phyloP scores from a whole-genome alignment of 106 monocot genomes.

The Acorus gramineus region DNA sequence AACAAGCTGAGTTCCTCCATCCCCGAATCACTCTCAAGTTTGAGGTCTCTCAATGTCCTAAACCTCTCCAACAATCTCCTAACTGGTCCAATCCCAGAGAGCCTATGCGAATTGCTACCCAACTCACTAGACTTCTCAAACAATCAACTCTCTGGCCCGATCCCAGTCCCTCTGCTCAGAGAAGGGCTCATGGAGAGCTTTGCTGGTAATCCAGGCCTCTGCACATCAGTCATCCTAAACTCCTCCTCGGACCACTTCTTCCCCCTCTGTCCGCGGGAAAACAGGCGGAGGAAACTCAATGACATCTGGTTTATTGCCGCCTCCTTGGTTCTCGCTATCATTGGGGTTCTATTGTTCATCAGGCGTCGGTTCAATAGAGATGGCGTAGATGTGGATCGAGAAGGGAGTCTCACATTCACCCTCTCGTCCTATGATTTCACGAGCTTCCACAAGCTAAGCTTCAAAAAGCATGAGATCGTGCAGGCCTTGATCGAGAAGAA shows the following conservation, averaged over 20 bases:
- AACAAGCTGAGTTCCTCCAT: constrained; percentile 64
- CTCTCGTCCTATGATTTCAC: constrained; percentile 72
- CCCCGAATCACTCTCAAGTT: constrained; percentile 50
- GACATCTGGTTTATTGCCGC: constrained; percentile 47
- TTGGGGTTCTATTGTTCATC: constrained; percentile 31
- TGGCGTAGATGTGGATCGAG: constrained; percentile 24
- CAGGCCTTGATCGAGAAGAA: constrained; percentile 83
- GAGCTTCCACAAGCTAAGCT: constrained; percentile 84
- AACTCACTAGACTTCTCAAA: constrained; percentile 90
- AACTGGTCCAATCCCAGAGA: constrained; percentile 71
- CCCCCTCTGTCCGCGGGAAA: constrained; percentile 39
- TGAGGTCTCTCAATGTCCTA: constrained; percentile 77
- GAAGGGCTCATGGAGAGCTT: constrained; percentile 74
- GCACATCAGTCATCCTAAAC: constrained; percentile 39
- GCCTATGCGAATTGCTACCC: constrained; percentile 65
- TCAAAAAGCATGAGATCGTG: constrained; percentile 85
- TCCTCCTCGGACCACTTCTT: constrained; percentile 17
- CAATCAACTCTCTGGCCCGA: constrained; percentile 68
- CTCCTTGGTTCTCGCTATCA: constrained; percentile 14
- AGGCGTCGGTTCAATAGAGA: constrained; percentile 26
- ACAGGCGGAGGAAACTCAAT: constrained; percentile 24
- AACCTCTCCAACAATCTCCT: constrained; percentile 86
- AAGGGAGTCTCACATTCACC: constrained; percentile 32
- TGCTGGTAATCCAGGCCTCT: constrained; percentile 65
- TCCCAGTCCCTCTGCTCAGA: constrained; percentile 66